Conservation (phyloP, 148 eudicot species). For the Rhododendron henanense region DNA sequence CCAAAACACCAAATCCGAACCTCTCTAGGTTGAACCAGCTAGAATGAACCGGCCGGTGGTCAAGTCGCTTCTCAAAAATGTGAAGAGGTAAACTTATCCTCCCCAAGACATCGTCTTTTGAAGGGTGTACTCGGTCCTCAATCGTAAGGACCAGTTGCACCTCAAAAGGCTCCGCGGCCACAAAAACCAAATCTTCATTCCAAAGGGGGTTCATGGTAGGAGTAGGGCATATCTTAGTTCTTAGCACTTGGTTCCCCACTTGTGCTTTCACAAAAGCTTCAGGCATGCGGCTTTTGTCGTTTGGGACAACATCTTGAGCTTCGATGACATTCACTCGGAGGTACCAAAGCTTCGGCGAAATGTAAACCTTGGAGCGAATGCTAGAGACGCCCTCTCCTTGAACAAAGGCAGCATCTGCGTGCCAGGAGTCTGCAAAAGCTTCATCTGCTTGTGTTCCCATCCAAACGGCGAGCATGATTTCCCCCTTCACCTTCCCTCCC, state of each 20-base stretch:
- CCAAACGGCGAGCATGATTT: slow-evolving; percentile 39
- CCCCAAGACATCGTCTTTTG: slow-evolving; percentile 29
- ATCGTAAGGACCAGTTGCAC: slow-evolving; percentile 34
- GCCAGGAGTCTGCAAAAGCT: slow-evolving; percentile 42
- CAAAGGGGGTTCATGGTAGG: slow-evolving; percentile 31
- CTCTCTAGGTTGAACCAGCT: slow-evolving; percentile 39
- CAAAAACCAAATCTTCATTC: slow-evolving; percentile 42
- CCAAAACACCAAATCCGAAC: slow-evolving; percentile 26
- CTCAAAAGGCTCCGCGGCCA: slow-evolving; percentile 41
- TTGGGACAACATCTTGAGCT: slow-evolving; percentile 35
- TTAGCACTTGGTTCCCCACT: slow-evolving; percentile 34
- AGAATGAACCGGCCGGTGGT: slow-evolving; percentile 38
- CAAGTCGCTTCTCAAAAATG: slow-evolving; percentile 38
- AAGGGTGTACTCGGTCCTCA: slow-evolving; percentile 31
- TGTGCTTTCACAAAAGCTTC: slow-evolving; percentile 34
- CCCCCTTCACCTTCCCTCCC: slow-evolving; percentile 25
- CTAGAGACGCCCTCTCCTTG: slow-evolving; percentile 40
- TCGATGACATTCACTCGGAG: slow-evolving; percentile 39
- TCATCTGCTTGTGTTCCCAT: slow-evolving; percentile 52
- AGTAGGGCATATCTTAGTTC: slow-evolving; percentile 22
- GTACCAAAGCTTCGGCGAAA: slow-evolving; percentile 45
- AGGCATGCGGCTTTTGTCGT: slow-evolving; percentile 27
- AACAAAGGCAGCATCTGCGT: slow-evolving; percentile 35
- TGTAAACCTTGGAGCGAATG: slow-evolving; percentile 35
- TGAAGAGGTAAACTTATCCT: slow-evolving; percentile 21